Evolutionary conservation across 1,139 yeast species (phyloP).

Genomic region (Scheffersomyces segobiensis): DNA sequence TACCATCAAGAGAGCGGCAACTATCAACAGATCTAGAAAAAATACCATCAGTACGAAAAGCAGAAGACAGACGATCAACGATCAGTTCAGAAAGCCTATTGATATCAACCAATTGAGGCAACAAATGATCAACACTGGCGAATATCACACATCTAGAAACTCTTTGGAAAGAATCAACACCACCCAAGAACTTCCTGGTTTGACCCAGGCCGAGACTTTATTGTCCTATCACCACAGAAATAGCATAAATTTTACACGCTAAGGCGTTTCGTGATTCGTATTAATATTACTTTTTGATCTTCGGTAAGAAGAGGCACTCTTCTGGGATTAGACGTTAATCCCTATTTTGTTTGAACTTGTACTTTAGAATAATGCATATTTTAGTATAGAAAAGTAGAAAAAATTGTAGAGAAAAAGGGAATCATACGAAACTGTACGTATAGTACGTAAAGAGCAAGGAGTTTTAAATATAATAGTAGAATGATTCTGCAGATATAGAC

Average conservation of each 20-base stretch:
- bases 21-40: conserved; percentile 21
- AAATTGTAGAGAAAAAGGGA: not conserved
- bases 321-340: not conserved
- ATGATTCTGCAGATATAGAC: too few relatives aligned
- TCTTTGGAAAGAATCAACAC: conserved; percentile 45
- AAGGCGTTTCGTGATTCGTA: not conserved
- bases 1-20: conserved; percentile 34
- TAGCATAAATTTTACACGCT: conserved; percentile 24
- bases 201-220: conserved; percentile 51
- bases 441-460: not conserved
- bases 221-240: conserved; percentile 46
- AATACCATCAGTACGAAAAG: conserved; percentile 22
- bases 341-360: not conserved
- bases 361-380: not conserved
- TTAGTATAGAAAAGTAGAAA: not conserved
- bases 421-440: too few relatives aligned
- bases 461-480: not conserved
- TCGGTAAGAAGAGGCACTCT: not conserved
- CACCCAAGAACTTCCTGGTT: conserved; percentile 52
- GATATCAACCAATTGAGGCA: conserved; percentile 37
- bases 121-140: conserved; percentile 45
- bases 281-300: not conserved
- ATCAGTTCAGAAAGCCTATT: conserved; percentile 36
- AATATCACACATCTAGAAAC: conserved; percentile 30
- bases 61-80: conserved; percentile 33